Conservation (phyloP, 768 basidiomycete species). For the Boletus sensibilis region DNA sequence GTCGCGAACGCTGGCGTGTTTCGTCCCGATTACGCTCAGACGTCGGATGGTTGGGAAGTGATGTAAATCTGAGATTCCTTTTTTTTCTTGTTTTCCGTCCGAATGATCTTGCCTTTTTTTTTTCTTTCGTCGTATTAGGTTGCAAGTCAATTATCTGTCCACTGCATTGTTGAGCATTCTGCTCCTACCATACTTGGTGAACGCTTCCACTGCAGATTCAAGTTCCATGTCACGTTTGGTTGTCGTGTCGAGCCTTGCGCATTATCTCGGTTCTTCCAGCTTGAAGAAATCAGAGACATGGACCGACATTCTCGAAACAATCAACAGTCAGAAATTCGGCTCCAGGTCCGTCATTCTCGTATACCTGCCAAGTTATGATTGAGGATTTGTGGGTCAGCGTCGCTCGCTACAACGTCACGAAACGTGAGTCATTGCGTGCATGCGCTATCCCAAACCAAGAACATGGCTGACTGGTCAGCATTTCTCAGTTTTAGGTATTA, state of each 20-base stretch:
- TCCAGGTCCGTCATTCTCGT: slow-evolving; percentile 10
- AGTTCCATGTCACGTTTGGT: slow-evolving; percentile 23
- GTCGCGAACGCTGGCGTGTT: slow-evolving; percentile 32
- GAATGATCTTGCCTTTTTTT: not conserved
- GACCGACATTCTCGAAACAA: slow-evolving; percentile 20
- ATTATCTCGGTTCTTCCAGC: slow-evolving; percentile 16
- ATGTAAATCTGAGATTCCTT: slow-evolving; percentile 28
- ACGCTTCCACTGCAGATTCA: slow-evolving; percentile 13
- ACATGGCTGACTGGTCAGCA: not conserved
- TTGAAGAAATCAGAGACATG: slow-evolving; percentile 8
- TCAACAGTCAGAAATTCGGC: slow-evolving; percentile 23
- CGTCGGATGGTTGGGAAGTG: slow-evolving; percentile 47
- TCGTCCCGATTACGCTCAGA: slow-evolving; percentile 19
- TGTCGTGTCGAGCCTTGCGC: slow-evolving; percentile 29
- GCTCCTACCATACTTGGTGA: slow-evolving; percentile 31
- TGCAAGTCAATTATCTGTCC: slow-evolving; percentile 36
- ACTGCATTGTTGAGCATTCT: slow-evolving; percentile 33
- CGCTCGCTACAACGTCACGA: slow-evolving; percentile 23
- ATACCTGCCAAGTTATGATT: not conserved
- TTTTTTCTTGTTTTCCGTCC: not conserved
- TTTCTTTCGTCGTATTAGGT: slow-evolving; percentile 11
- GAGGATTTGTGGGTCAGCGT: not conserved
- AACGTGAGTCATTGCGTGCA: slow-evolving; percentile 15
- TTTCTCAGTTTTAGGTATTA: slow-evolving; percentile 25
- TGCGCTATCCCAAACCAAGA: not conserved